Base-by-base conservation (phyloP, 495 filamentous ascomycete species). In the Podospora australis region DNA sequence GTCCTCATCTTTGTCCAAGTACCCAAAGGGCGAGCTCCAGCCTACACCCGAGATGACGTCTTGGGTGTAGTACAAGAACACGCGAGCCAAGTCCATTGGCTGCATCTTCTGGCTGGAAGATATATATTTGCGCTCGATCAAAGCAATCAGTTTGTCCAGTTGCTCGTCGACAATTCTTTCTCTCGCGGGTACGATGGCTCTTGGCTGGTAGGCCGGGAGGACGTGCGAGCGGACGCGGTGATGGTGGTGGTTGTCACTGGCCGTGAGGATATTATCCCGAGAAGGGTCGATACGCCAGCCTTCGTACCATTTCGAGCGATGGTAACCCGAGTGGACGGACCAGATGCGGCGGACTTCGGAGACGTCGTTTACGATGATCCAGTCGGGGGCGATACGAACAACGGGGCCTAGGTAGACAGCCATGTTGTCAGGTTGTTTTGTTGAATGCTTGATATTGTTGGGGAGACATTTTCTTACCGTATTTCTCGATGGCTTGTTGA, bases 11-110 rank as follows among this genome's bases (percentile, higher is more conserved):
- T 38, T 55, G 6, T 52, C 56, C 9, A 70, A 39, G 39, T 63
- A 66, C 29, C 68, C 70, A 43, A 70, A 69, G 0, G 65, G 48
- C 34, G 61, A 52, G 8, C 67, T 64, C 40, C 69, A 73, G 9
- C 65, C 64, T 8, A 73, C 44, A 21, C 63, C 62, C 2, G 65
- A 60, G 42, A 65, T 71, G 2, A 67, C 56, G 48, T 73, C 70
- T 13, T 70, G 57, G 3, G 67, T 66, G 52, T 70, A 65, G 51
- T 55, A 71, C 10, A 56, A 53, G 1, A 61, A 55, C 6, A 56
- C 54, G 4, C 54, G 60, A 1, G 59, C 59, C 38, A 73, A 54
- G 47, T 71, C 67, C 17, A 73, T 64, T 0, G 66, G 43, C 47
- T 9, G 34, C 14, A 42, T 23, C 5, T 5, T 20, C 9, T 14